These are phyloP conservation scores for Talaromyces sp. DNA, from an alignment of 2,329 filamentous ascomycete species.

Conservation along the genomic window DNA sequence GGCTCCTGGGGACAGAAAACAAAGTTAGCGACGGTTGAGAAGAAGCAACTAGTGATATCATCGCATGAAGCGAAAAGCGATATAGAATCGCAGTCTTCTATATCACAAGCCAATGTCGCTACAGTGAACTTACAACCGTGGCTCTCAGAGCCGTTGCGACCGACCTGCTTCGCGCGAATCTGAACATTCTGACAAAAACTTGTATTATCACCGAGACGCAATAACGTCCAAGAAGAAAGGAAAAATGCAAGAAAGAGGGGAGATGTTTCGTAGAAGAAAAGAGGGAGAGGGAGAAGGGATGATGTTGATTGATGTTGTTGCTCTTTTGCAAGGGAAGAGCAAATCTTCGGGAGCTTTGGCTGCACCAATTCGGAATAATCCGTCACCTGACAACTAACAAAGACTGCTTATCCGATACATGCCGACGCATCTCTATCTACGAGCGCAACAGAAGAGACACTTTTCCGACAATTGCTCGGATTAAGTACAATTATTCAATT, in stretches of 20 bases:
- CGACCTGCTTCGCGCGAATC: slow-evolving; percentile 74
- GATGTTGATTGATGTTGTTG: background rate
- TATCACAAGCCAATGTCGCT: background rate
- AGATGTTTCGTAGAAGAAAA: background rate
- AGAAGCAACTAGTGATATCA: background rate
- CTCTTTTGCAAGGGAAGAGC: slow-evolving; percentile 3
- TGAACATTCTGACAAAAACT: slow-evolving; percentile 62
- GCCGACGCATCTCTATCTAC: background rate
- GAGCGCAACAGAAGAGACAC: background rate
- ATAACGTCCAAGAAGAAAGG: background rate
- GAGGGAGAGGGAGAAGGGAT: background rate
- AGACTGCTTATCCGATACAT: slow-evolving; percentile 9
- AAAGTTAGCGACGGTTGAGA: slow-evolving; percentile 45
- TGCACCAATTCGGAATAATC: slow-evolving; percentile 12
- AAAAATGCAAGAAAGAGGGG: background rate
- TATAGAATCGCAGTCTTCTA: background rate
- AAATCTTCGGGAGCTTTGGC: slow-evolving; percentile 8
- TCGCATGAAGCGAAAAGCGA: background rate
- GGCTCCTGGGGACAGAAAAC: slow-evolving; percentile 44
- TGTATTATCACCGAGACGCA: slow-evolving; percentile 1
- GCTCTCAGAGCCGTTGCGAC: slow-evolving; percentile 74
- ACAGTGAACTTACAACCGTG: slow-evolving; percentile 61
- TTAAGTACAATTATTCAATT: background rate
- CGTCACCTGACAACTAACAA: slow-evolving; percentile 15
- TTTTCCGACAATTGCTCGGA: background rate